Percentiles rank a stretch among this genome's conserved stretches.
These are phyloP conservation scores for Epichloe baconii DNA, from an alignment of 2,329 filamentous ascomycete species.

Conservation along the genomic window DNA sequence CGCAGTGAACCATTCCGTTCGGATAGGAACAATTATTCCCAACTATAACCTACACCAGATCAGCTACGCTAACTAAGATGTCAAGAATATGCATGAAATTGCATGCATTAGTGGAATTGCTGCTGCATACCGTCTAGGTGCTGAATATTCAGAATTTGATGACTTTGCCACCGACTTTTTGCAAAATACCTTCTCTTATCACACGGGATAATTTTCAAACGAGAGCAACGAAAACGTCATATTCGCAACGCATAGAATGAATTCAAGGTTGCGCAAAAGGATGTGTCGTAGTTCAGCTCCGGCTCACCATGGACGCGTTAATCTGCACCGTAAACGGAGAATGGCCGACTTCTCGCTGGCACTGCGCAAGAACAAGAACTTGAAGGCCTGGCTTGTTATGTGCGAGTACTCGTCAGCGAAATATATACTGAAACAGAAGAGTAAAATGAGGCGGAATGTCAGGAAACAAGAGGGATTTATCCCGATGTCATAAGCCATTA, in stretches of 20 bases:
- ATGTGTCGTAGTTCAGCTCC: neutral
- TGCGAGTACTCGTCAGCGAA: too few species aligned
- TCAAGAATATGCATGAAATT: constrained; percentile 54
- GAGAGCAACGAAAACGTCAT: constrained; percentile 19
- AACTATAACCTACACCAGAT: neutral
- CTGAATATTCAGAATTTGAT: constrained; percentile 48
- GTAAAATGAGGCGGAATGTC: too few species aligned
- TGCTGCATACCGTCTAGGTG: constrained; percentile 56
- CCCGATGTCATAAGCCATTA: neutral
- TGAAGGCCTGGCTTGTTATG: too few species aligned
- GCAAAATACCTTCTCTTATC: constrained; percentile 32
- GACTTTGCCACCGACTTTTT: constrained; percentile 35
- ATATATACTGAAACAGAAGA: too few species aligned
- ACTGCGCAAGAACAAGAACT: too few species aligned
- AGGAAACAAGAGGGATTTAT: neutral
- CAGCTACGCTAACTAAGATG: neutral
- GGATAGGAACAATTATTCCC: too few species aligned
- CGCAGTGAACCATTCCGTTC: neutral
- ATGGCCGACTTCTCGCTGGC: neutral
- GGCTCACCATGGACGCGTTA: neutral
- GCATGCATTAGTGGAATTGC: constrained; percentile 59
- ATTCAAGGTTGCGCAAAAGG: neutral
- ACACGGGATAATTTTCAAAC: constrained; percentile 27
- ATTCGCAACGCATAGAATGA: neutral
- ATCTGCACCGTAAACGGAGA: neutral